Evolutionary conservation across 345 rosid species (phyloP).

Genomic region (Boechera retrofracta): DNA sequence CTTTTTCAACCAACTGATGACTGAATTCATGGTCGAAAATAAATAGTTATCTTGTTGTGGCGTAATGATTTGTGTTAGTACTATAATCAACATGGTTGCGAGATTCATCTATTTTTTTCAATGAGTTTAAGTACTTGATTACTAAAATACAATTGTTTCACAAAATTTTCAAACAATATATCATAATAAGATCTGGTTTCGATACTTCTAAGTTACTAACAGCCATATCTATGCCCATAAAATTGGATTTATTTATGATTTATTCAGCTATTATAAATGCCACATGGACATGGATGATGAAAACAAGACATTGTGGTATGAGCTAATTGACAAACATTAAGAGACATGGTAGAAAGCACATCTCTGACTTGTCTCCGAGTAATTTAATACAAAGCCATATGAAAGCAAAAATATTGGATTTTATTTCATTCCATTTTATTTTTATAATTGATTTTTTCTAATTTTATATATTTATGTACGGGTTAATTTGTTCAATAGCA

Average conservation of each 20-base stretch:
- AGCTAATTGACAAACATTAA: constrained; percentile 25
- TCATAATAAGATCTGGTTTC: constrained; percentile 4
- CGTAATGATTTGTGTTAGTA: too few species aligned
- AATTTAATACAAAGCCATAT: neutral
- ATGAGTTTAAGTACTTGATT: neutral
- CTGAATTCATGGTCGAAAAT: too few species aligned
- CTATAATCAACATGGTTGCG: neutral
- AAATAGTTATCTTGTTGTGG: neutral
- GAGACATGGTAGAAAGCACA: constrained; percentile 28
- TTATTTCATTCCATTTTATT: neutral
- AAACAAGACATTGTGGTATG: constrained; percentile 35
- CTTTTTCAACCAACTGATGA: too few species aligned
- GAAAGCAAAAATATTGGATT: neutral
- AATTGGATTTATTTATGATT: constrained; percentile 15
- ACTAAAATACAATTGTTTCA: neutral
- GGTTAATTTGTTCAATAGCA: neutral
- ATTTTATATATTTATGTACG: neutral
- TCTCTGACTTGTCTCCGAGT: constrained; percentile 19
- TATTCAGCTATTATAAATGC: constrained; percentile 18
- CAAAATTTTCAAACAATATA: neutral
- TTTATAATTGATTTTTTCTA: neutral
- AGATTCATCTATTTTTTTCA: neutral
- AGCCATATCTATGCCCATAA: constrained; percentile 24
- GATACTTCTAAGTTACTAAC: neutral
- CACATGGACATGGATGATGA: constrained; percentile 26